Evolutionary conservation across 805 yeast genomes (phyloP).

Genomic region (Saccharomyces cerevisiae): DNA sequence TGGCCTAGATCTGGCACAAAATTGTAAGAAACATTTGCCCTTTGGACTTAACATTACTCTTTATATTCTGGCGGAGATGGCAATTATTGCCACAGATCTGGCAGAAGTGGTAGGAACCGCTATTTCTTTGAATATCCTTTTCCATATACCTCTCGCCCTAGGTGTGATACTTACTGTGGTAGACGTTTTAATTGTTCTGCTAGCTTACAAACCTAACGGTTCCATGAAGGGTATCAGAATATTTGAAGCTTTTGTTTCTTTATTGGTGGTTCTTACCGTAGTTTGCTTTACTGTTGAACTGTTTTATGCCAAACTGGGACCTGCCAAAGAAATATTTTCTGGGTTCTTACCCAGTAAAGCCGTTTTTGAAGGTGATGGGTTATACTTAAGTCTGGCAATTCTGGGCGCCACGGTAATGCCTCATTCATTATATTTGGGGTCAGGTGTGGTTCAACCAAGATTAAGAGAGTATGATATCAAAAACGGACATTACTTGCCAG

Average conservation of each 20-base stretch:
- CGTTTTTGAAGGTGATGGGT: conserved; percentile 50
- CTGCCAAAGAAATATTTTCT: conserved; percentile 52
- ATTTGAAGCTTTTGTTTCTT: conserved; percentile 75
- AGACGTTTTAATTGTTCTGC: conserved; percentile 76
- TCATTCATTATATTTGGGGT: conserved; percentile 79
- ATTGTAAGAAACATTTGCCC: conserved; percentile 71
- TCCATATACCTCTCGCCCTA: conserved; percentile 66
- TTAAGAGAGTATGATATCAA: conserved; percentile 68
- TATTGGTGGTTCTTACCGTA: conserved; percentile 73
- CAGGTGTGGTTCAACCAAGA: conserved; percentile 82
- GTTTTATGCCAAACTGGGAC: conserved; percentile 49
- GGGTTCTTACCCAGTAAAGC: conserved; percentile 57
- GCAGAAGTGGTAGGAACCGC: conserved; percentile 99
- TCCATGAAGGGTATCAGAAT: conserved; percentile 68
- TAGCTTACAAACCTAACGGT: conserved; percentile 83
- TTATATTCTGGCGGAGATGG: conserved; percentile 76
- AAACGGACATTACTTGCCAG: conserved; percentile 49
- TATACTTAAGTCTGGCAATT: conserved; percentile 75
- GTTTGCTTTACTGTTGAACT: conserved; percentile 77
- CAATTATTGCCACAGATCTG: conserved; percentile 90
- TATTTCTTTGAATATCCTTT: conserved; percentile 76
- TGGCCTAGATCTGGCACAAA: conserved; percentile 83
- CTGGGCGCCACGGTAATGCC: conserved; percentile 96
- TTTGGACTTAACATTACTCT: conserved; percentile 48
- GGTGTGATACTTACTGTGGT: conserved; percentile 82